A percentile compares a stretch with the other conserved stretches of the same genome.
Evolutionary conservation across 139 green algal genomes (phyloP).

Genomic region (Microglena sp.): DNA sequence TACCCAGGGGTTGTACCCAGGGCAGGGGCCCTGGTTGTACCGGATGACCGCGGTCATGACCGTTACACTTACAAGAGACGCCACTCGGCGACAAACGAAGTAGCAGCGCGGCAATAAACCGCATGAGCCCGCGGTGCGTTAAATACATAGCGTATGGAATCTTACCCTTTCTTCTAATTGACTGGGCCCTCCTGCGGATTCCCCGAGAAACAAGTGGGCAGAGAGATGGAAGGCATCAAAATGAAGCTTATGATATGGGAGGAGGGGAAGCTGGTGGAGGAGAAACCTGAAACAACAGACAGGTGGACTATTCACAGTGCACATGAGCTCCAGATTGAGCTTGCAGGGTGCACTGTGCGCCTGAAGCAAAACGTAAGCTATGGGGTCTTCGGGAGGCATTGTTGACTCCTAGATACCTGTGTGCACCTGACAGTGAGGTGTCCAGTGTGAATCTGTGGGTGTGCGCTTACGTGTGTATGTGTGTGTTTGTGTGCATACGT

Average conservation of each 20-base stretch:
- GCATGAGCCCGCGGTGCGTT: background rate
- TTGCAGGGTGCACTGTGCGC: constrained; percentile 1
- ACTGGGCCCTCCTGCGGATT: background rate
- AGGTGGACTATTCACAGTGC: constrained; percentile 20
- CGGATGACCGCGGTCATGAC: background rate
- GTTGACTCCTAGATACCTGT: background rate
- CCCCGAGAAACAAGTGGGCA: no score
- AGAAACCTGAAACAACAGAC: constrained; percentile 20
- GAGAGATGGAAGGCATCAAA: constrained; percentile 17
- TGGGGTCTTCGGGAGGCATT: background rate
- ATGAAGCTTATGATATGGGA: constrained; percentile 10
- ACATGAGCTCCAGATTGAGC: constrained; percentile 12
- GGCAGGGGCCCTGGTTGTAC: no score
- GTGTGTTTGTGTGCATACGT: no score
- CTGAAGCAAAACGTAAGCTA: constrained; percentile 6
- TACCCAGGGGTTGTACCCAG: no score
- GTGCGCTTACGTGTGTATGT: background rate
- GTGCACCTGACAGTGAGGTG: background rate
- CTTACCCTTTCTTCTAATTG: background rate
- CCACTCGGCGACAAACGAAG: background rate
- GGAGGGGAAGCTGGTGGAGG: constrained; percentile 11
- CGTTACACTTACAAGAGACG: background rate
- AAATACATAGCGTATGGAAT: background rate
- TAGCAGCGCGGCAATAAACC: background rate
- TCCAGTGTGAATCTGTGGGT: background rate